phyloP scores from a whole-genome alignment of 2,329 filamentous ascomycete species.

The Zasmidium citrigriseum region DNA sequence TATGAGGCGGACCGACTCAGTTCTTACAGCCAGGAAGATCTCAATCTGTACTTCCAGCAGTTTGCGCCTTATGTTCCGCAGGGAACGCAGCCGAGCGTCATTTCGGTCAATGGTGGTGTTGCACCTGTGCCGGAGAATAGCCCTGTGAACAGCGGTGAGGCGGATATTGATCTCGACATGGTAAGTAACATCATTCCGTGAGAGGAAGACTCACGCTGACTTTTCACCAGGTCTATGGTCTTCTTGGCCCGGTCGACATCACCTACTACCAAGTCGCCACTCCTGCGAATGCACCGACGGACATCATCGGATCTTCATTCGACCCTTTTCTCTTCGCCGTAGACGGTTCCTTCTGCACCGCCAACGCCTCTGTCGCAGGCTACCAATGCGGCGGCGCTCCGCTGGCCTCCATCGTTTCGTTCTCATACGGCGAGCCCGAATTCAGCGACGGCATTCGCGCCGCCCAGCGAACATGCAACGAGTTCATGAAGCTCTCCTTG shows the following conservation, averaged over 20 bases:
- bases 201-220: too few species aligned
- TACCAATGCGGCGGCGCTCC: conserved; percentile 3
- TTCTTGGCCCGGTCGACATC: neutral
- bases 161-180: conserved; percentile 51
- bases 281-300: conserved; percentile 43
- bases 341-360: conserved; percentile 43
- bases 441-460: conserved; percentile 47
- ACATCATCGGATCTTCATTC: conserved; percentile 29
- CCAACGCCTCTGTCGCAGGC: neutral
- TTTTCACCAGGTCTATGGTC: conserved; percentile 21
- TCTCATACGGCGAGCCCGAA: conserved; percentile 49
- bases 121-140: conserved; percentile 22
- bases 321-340: conserved; percentile 45
- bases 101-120: conserved; percentile 37
- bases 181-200: conserved; percentile 9
- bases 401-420: conserved; percentile 41
- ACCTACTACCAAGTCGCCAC: neutral
- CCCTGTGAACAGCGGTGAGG: conserved; percentile 46
- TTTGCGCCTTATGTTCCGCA: conserved; percentile 29
- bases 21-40: conserved; percentile 43
- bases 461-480: conserved; percentile 53
- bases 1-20: conserved; percentile 46
- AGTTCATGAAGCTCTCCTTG: conserved; percentile 59
- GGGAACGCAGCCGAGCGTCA: conserved; percentile 31
- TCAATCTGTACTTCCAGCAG: conserved; percentile 33